Evolutionary conservation across 306 rosid species (phyloP), one percentile per base, ranked within the genome.

Genomic region (Arachis stenosperma): DNA sequence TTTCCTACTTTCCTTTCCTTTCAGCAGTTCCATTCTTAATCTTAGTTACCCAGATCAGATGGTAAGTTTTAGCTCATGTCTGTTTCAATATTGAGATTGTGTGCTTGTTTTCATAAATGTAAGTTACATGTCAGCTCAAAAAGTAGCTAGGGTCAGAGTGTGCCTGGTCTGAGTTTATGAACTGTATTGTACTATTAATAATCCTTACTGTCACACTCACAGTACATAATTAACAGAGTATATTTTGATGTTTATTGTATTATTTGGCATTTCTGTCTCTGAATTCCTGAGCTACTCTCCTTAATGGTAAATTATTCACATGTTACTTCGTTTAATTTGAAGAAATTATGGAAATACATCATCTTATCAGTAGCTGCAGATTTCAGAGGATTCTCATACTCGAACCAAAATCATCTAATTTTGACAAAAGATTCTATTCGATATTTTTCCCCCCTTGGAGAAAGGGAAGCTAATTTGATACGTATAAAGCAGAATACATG

Each of bases 31-130:
- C 62, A 13, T 46, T 61, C 41, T 63, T 51, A 73, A 78, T 74
- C 37, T 33, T 81, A 81, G 83, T 79, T 69, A 63, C 53, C 55
- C 27, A 75, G 61, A 59, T 52, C 37, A 10, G 7, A 29, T 56
- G 73, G 67, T 60, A 54, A 73, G 78, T 71, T 85, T 62, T 48
- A 65, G 48, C 73, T 42, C 9, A 8, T 43, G 66, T 68, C 63
- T 77, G 75, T 70, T 77, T 73, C 29, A 66, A 64, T 62, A 29
- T 70, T 67, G 67, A 81, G 67, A 47, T 33, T 70, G 58, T 78
- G 57, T 63, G 59, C 76, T 56, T 27, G 76, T 70, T 63, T 40
- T 83, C 43, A 56, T 8, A 56, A 22, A 22, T 67, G 33, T 41
- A 54, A 53, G 7, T 42, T 8, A 6, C 46, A 42, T 42, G 73